Conservation (phyloP, 345 rosid species). For the Bruguiera gymnorhiza region DNA sequence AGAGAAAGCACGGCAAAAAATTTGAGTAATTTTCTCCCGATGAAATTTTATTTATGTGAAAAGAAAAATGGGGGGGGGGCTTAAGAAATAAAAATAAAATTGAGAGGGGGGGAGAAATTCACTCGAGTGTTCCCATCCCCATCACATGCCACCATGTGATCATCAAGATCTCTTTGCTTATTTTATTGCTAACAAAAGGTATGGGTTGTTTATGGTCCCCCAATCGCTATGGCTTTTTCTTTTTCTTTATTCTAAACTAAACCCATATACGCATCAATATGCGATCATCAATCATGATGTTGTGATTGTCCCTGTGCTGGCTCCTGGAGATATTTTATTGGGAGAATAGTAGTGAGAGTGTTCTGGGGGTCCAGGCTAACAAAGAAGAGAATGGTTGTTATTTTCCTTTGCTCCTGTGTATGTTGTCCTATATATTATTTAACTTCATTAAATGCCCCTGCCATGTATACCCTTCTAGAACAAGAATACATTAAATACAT, state of each 20-base stretch:
- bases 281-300: slow-evolving; percentile 14
- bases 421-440: not conserved
- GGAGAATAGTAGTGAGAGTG: not conserved
- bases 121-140: slow-evolving; percentile 23
- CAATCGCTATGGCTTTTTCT: slow-evolving; percentile 17
- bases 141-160: slow-evolving; percentile 49
- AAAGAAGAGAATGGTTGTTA: not conserved
- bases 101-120: not conserved
- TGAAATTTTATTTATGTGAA: not conserved
- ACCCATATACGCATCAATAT: slow-evolving; percentile 1
- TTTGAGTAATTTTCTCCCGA: not conserved
- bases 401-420: not conserved
- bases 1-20: not conserved
- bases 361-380: not conserved
- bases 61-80: too few species aligned
- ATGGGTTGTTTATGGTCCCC: slow-evolving; percentile 58
- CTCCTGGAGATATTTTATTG: not conserved
- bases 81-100: not conserved
- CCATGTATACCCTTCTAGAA: not conserved
- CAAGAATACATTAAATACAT: not conserved
- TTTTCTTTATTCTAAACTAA: slow-evolving; percentile 19
- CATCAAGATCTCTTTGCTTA: slow-evolving; percentile 19
- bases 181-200: slow-evolving; percentile 32
- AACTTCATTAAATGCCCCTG: not conserved
- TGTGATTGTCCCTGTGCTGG: not conserved